Evolutionary conservation across 331 rosid species (phyloP).

Genomic region (Malus hybrid): DNA sequence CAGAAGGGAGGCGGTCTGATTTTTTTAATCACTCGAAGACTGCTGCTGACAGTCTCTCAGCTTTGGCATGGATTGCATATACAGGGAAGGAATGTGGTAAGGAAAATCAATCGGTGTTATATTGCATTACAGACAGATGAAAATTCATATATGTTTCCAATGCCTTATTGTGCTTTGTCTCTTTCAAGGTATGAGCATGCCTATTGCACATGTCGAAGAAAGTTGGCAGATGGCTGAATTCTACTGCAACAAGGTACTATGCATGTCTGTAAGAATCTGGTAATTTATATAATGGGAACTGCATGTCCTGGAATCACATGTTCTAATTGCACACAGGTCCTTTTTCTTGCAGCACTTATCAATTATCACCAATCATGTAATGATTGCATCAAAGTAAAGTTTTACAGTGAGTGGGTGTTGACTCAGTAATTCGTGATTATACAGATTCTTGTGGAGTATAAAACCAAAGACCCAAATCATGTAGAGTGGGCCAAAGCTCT

Average conservation of each 20-base stretch:
- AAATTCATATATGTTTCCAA: background rate
- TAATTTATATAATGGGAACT: background rate
- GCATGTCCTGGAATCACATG: background rate
- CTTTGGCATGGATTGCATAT: conserved; percentile 90
- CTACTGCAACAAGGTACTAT: conserved; percentile 86
- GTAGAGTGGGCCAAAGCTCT: conserved; percentile 96
- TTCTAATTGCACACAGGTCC: background rate
- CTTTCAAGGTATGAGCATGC: conserved; percentile 93
- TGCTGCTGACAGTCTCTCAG: conserved; percentile 90
- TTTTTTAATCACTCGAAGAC: conserved; percentile 83
- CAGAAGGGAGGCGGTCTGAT: conserved; percentile 87
- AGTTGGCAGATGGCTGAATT: conserved; percentile 99
- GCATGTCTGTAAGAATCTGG: conserved; percentile 7
- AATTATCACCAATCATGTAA: background rate
- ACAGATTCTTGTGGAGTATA: conserved; percentile 85
- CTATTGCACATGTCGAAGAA: conserved; percentile 93
- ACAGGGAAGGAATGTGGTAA: conserved; percentile 90
- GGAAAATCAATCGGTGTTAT: conserved; percentile 16
- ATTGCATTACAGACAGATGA: conserved; percentile 3
- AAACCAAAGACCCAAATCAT: conserved; percentile 84
- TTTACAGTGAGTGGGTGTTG: conserved; percentile 1
- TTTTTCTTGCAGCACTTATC: background rate
- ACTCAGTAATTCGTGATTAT: conserved; percentile 14
- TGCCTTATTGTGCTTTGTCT: conserved; percentile 14
- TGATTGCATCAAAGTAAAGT: conserved; percentile 1